Evolutionary conservation across 305 asterid species (phyloP).

Genomic region (Caryopteris hybrid): DNA sequence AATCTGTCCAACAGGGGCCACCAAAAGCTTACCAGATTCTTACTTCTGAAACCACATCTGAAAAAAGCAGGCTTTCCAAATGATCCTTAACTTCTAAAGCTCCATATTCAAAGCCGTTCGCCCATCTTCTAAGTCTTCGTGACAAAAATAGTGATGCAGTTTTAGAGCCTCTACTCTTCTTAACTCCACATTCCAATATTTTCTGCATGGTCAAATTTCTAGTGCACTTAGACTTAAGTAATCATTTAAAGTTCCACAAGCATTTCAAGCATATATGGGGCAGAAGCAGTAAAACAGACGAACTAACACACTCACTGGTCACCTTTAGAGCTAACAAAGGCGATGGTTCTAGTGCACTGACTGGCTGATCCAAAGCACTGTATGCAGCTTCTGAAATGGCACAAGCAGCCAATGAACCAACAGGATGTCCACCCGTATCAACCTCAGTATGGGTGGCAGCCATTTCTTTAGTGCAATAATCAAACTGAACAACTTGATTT

Average conservation of each 20-base stretch:
- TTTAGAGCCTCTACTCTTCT: constrained; percentile 53
- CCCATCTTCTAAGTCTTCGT: constrained; percentile 51
- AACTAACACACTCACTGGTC: constrained; percentile 1
- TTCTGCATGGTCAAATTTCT: constrained; percentile 44
- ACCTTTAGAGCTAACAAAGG: constrained; percentile 89
- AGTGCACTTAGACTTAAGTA: neutral
- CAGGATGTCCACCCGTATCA: constrained; percentile 67
- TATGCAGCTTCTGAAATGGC: constrained; percentile 93
- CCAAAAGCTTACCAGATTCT: constrained; percentile 59
- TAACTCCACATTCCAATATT: constrained; percentile 81
- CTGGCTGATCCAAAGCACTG: constrained; percentile 97
- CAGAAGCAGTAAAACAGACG: neutral
- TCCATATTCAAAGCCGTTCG: constrained; percentile 72
- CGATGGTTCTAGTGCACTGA: constrained; percentile 84
- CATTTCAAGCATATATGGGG: constrained; percentile 9
- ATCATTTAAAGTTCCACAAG: constrained; percentile 4
- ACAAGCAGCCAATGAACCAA: constrained; percentile 92
- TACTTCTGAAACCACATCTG: constrained; percentile 60
- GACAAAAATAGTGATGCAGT: constrained; percentile 78
- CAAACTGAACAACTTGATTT: constrained; percentile 77
- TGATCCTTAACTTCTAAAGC: constrained; percentile 83
- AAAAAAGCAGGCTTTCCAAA: constrained; percentile 59
- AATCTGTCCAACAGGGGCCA: constrained; percentile 3
- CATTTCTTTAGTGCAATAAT: constrained; percentile 29
- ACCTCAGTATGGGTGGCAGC: constrained; percentile 11